Evolutionary conservation across 306 rosid genomes (phyloP), one percentile per base, ranked within the genome.

Genomic region (Ammopiptanthus mongolicus): DNA sequence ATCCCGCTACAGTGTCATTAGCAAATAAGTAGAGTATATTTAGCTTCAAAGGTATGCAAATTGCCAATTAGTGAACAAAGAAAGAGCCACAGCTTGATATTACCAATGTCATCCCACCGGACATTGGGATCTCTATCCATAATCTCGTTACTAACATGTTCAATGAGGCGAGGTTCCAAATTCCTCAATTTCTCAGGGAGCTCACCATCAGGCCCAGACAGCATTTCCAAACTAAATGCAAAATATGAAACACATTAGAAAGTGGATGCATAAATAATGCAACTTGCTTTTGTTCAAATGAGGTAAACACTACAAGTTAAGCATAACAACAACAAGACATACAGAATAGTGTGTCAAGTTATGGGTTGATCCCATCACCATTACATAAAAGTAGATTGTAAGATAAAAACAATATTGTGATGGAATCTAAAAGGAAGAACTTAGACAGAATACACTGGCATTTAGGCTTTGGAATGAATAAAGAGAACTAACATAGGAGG

Each of bases 181-280:
- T 95, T 95, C 84, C 99, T 87, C 82, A 92, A 73, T 66, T 92
- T 95, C 87, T 95, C 99, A n/a, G 99, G 99, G 84, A 92, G 93
- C 86, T 95, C 99, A 6, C 97, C 97, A 78, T 95, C 97, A 65
- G 96, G 99, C 62, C 99, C 99, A 41, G 88, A 89, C 73, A 95
- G 86, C 81, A 90, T 47, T 73, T 95, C 96, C 93, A 95, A 78
- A 85, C 99, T 95, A 81, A 69, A 84, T 74, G 63, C 33, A 83
- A 29, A 33, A 72, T 47, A 65, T 60, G 53, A 58, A 80, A 44
- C 65, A 66, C 34, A 71, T 80, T 74, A 77, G 74, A 66, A 75
- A 51, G 61, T 31, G 56, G 78, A 69, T 65, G 37, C 36, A 56
- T 58, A 65, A 57, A 67, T 47, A 64, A 52, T 60, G 61, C 56